These are phyloP conservation scores for Botryotinia convoluta DNA, from an alignment of 2,329 filamentous ascomycete genomes.

Conservation along the genomic window DNA sequence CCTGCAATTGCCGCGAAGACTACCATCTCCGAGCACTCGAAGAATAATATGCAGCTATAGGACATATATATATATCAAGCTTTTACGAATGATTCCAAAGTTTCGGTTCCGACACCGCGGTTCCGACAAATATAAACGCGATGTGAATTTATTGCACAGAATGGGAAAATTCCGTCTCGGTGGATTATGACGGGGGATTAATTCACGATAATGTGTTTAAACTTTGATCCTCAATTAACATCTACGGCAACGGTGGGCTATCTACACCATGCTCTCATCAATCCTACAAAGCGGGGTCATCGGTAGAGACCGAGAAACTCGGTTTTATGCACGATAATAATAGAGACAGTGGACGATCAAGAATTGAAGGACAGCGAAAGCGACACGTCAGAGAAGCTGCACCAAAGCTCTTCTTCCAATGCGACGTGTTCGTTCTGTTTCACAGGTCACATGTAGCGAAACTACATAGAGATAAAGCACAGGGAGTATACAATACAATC, in stretches of 20 bases:
- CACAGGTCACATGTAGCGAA: neutral
- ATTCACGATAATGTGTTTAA: neutral
- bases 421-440: slow-evolving; percentile 1
- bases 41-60: neutral
- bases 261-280: neutral
- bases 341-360: slow-evolving; percentile 11
- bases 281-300: slow-evolving; percentile 6
- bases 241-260: neutral
- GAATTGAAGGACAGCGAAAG: slow-evolving; percentile 10
- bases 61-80: neutral
- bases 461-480: neutral
- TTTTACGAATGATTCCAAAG: neutral
- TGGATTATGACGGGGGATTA: neutral
- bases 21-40: neutral
- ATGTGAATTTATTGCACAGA: neutral
- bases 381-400: slow-evolving; percentile 15
- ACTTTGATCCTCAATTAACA: neutral
- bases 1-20: neutral
- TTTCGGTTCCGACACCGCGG: neutral
- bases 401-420: neutral
- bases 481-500: neutral
- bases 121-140: neutral
- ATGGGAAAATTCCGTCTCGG: neutral
- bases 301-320: slow-evolving; percentile 9
- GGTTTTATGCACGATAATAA: slow-evolving; percentile 13